Evolutionary conservation across 306 rosid genomes (phyloP).

Genomic region (Trifolium subterraneum): DNA sequence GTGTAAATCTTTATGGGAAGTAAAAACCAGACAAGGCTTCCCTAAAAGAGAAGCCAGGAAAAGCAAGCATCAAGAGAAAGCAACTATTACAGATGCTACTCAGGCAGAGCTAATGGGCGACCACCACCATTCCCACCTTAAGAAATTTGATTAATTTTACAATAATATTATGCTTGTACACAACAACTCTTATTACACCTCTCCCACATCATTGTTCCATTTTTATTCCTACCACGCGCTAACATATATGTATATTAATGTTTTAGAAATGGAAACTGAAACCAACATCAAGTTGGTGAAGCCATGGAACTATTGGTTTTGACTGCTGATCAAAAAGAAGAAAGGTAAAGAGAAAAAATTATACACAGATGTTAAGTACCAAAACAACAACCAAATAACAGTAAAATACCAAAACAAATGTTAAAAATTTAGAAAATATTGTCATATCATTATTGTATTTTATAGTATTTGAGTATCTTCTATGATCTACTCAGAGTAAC

Average conservation of each 20-base stretch:
- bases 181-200: background rate
- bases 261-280: background rate
- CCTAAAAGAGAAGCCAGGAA: constrained; percentile 19
- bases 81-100: constrained; percentile 23
- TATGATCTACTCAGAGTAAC: background rate
- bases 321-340: background rate
- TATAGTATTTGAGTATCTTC: background rate
- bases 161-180: background rate
- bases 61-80: background rate
- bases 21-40: constrained; percentile 14
- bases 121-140: constrained; percentile 20
- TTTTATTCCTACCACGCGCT: background rate
- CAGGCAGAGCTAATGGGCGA: constrained; percentile 14
- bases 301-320: background rate
- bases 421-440: background rate
- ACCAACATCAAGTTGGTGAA: background rate
- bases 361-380: background rate
- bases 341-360: background rate
- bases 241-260: background rate
- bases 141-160: constrained; percentile 26
- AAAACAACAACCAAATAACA: background rate
- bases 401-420: background rate
- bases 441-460: background rate
- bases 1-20: constrained; percentile 20
- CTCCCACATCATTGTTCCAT: background rate